These are phyloP conservation scores for Cornus florida DNA, from an alignment of 148 eudicot genomes.

Conservation along the genomic window DNA sequence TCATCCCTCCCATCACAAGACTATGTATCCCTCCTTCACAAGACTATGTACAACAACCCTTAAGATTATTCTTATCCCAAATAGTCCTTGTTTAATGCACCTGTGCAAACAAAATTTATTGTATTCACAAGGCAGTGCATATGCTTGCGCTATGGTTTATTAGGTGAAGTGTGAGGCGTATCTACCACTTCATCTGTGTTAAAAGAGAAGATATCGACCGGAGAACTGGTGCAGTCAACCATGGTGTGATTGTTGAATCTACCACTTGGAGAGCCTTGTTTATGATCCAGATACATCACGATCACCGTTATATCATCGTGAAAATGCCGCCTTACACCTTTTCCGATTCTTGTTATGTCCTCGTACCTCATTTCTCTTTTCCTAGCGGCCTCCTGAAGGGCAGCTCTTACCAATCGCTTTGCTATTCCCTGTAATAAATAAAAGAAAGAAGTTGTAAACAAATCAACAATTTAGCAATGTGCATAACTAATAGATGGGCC, in stretches of 20 bases:
- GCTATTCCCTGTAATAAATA: conserved; percentile 29
- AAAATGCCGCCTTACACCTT: conserved; percentile 33
- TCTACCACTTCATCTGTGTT: conserved; percentile 23
- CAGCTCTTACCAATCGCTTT: conserved; percentile 32
- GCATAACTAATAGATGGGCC: neutral
- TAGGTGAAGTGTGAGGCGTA: conserved; percentile 7
- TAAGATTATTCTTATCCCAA: neutral
- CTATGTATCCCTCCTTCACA: conserved; percentile 3
- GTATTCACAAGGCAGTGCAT: neutral
- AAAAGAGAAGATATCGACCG: conserved; percentile 26
- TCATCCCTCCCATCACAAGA: neutral
- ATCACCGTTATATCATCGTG: conserved; percentile 37
- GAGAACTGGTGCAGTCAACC: conserved; percentile 27
- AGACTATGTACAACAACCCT: conserved; percentile 12
- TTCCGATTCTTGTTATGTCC: conserved; percentile 26
- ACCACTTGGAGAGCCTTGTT: conserved; percentile 11
- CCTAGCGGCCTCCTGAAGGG: conserved; percentile 30
- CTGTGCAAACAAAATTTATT: neutral
- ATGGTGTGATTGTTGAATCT: neutral
- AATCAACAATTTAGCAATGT: neutral
- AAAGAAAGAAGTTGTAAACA: neutral
- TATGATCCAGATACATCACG: conserved; percentile 33
- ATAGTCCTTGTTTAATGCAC: neutral
- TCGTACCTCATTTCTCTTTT: conserved; percentile 34
- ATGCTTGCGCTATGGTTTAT: neutral